Conservation (phyloP, 768 basidiomycete genomes). For the Scleroderma bovista region DNA sequence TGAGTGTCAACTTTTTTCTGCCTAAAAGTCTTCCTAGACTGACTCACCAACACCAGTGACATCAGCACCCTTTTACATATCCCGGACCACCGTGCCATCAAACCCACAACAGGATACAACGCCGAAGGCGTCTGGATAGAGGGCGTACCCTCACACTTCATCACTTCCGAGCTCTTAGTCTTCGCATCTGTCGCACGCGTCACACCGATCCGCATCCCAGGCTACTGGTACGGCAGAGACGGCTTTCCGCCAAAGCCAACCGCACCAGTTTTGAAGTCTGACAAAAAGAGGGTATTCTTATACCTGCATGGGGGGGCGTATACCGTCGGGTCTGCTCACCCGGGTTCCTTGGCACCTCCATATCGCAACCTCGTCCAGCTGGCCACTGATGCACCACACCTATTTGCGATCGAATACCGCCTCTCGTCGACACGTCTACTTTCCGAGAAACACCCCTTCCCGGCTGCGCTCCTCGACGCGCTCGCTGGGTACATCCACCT, state of each 20-base stretch:
- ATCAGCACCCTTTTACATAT: not conserved
- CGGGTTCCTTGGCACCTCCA: not conserved
- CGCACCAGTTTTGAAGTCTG: not conserved
- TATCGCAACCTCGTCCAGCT: not conserved
- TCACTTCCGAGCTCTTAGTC: constrained; percentile 20
- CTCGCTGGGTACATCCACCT: constrained; percentile 33
- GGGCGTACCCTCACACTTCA: constrained; percentile 13
- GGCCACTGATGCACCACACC: constrained; percentile 2
- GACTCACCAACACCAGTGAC: not conserved
- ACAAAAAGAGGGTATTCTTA: not conserved
- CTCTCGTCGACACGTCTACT: constrained; percentile 20
- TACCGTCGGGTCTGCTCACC: not conserved
- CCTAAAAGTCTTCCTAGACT: not conserved
- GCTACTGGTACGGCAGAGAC: constrained; percentile 20
- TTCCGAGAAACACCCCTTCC: constrained; percentile 25
- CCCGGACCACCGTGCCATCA: not conserved
- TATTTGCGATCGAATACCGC: constrained; percentile 27
- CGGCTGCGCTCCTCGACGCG: constrained; percentile 34
- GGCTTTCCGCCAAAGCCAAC: constrained; percentile 3
- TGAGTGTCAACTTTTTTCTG: constrained; percentile 17
- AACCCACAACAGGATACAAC: not conserved
- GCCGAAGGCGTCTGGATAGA: constrained; percentile 25
- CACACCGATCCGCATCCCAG: constrained; percentile 18
- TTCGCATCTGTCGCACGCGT: constrained; percentile 13
- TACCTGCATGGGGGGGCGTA: constrained; percentile 2